These are phyloP conservation scores for Fonticula alba DNA, from an alignment of 78 protist genomes.

Conservation along the genomic window DNA sequence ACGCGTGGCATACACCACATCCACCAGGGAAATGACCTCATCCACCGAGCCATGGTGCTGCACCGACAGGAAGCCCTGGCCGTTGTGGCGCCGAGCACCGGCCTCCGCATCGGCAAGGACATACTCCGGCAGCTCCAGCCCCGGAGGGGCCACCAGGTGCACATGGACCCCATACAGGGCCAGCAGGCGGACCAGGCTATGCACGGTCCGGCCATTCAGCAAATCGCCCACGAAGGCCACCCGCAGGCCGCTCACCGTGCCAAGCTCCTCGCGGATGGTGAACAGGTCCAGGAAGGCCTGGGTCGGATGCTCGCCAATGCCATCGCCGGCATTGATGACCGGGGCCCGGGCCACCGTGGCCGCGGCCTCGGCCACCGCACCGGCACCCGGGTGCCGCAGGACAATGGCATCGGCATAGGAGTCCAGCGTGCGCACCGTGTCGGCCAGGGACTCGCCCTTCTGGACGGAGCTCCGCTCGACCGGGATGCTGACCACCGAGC, in stretches of 20 bases:
- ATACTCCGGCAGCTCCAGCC: constrained; percentile 41
- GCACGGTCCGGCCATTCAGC: constrained; percentile 53
- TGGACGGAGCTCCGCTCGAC: constrained; percentile 20
- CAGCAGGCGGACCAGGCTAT: constrained; percentile 43
- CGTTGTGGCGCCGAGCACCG: too few species aligned
- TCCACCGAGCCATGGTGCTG: constrained; percentile 12
- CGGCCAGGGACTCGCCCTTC: constrained; percentile 76
- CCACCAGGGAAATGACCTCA: constrained; percentile 30
- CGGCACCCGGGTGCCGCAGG: constrained; percentile 71
- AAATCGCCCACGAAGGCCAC: constrained; percentile 76
- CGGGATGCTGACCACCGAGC: constrained; percentile 38
- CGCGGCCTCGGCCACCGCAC: constrained; percentile 38
- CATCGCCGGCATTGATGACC: constrained; percentile 85
- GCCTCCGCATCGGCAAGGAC: constrained; percentile 18
- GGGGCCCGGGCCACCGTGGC: constrained; percentile 39
- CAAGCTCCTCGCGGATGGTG: constrained; percentile 78
- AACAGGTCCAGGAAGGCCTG: constrained; percentile 73
- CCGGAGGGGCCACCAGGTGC: constrained; percentile 38
- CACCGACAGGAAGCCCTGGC: too few species aligned
- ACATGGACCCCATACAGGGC: constrained; percentile 36
- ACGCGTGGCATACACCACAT: constrained; percentile 78
- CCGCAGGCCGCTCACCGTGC: constrained; percentile 62
- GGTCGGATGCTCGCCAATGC: constrained; percentile 88
- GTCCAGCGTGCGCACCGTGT: constrained; percentile 61
- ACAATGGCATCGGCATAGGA: constrained; percentile 64